A percentile compares a stretch with the other conserved stretches of the same genome.
Evolutionary conservation across 805 yeast species (phyloP).

Genomic region (Monosporozyma unispora): DNA sequence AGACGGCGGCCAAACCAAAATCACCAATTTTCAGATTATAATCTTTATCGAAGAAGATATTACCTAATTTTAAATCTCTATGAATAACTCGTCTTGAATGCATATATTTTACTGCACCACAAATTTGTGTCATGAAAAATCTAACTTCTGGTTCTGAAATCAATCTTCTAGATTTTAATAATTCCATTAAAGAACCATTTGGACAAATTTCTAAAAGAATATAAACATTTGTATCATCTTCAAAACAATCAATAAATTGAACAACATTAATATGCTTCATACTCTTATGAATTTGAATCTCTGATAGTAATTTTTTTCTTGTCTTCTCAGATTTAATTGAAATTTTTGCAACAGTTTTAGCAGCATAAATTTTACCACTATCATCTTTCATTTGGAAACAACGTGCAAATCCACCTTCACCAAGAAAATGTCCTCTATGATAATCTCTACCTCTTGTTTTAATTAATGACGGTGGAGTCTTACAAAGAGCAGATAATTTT

Average conservation of each 20-base stretch:
- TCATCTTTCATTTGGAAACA: conserved; percentile 95
- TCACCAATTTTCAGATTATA: conserved; percentile 97
- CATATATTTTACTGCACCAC: conserved; percentile 89
- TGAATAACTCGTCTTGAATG: conserved; percentile 90
- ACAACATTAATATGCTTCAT: conserved; percentile 86
- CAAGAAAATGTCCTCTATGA: conserved; percentile 81
- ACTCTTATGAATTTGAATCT: conserved; percentile 88
- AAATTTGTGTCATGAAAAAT: conserved; percentile 79
- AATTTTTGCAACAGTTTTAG: conserved; percentile 95
- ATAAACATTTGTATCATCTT: conserved; percentile 90
- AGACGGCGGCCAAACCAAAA: conserved; percentile 95
- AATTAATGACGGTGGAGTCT: conserved; percentile 93
- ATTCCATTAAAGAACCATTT: conserved; percentile 88
- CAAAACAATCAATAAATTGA: conserved; percentile 91
- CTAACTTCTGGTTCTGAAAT: conserved; percentile 89
- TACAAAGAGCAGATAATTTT: conserved; percentile 81
- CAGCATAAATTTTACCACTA: conserved; percentile 80
- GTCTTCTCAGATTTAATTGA: conserved; percentile 89
- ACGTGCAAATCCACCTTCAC: conserved; percentile 98
- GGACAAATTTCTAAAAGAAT: conserved; percentile 91
- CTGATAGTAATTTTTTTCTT: conserved; percentile 71
- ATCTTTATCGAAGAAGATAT: conserved; percentile 84
- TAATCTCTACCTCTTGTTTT: conserved; percentile 85
- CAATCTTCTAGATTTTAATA: conserved; percentile 74
- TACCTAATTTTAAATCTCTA: conserved; percentile 92